Evolutionary conservation across 176 grass and related monocot species (phyloP).

Genomic region (Carex cristatella): DNA sequence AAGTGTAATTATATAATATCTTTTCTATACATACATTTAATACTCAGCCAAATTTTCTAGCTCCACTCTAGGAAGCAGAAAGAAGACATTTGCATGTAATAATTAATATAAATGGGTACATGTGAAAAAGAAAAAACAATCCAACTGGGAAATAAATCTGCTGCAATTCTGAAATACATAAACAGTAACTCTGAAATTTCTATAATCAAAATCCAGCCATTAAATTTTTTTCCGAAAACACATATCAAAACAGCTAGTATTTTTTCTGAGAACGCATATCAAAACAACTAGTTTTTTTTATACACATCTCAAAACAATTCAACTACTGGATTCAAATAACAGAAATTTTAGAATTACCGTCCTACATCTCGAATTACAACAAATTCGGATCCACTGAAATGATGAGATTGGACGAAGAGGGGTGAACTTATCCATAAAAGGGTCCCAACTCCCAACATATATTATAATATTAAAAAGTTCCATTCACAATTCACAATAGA

Average conservation of each 20-base stretch:
- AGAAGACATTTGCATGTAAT: constrained; percentile 21
- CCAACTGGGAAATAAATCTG: not conserved
- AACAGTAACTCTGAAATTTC: too few relatives aligned
- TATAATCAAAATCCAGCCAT: too few relatives aligned
- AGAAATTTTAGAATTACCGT: too few relatives aligned
- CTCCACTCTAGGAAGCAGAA: constrained; percentile 20
- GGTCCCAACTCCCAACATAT: constrained; percentile 4
- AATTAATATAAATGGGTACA: not conserved
- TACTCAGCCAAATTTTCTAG: not conserved
- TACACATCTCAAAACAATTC: too few relatives aligned
- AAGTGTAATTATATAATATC: not conserved
- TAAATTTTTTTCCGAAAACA: too few relatives aligned
- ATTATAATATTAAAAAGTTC: not conserved
- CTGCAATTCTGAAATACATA: too few relatives aligned
- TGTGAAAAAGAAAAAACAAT: not conserved
- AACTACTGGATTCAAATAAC: too few relatives aligned
- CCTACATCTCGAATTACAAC: too few relatives aligned
- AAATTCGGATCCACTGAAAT: too few relatives aligned
- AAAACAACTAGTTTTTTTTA: too few relatives aligned
- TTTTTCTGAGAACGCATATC: too few relatives aligned
- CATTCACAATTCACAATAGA: not conserved
- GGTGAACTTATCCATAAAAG: constrained; percentile 51
- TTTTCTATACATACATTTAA: constrained; percentile 21
- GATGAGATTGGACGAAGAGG: constrained; percentile 30
- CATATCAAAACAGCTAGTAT: too few relatives aligned